Base-by-base conservation (phyloP, 2,329 filamentous ascomycete species). In the Penicillium polonicum region DNA sequence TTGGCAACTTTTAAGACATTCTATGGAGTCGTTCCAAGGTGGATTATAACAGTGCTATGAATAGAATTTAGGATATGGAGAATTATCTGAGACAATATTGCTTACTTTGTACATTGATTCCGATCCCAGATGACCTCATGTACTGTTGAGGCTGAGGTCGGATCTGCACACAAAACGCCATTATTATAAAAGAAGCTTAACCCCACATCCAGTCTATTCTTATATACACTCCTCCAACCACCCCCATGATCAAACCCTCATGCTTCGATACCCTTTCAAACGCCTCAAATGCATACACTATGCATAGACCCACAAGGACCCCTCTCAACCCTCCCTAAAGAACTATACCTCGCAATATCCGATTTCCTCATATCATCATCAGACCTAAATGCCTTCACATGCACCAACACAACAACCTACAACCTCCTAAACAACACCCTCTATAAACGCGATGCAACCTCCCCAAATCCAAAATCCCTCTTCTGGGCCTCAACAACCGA, bases 401-500 rank as follows among this genome's bases (percentile, higher is more conserved):
- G 53, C 48, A 60, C 57, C 23, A 65, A 55, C 45, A 52, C 38
- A 17, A 52, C 38, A 12, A 46, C 62, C 44, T 36, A 66, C 53
- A 23, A 8, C 10, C 57, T 64, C 42, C 48, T 67, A 17, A 65
- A 61, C 36, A 39, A 48, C 4, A 35, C 12, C 6, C 60, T 70
- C 17, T 70, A 69, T 46, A 58, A 51, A 6, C 43, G 54, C 36
- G 55, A 67, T 52, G 54, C 55, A 15, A 45, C 46, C n/a, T 44
- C 50, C 5, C 35, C 52, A 21, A 10, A 48, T 2, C 33, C 52
- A 5, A 56, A 45, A n/a, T 60, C 66, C 3, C 52, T 70, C n/a
- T 50, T 58, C 17, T 66, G 65, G 66, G 65, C 67, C 33, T 60
- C 65, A 25, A 55, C 39, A 15, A 42, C 59, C 35, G 58, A 64